A percentile compares a stretch with the other conserved stretches of the same genome.
These are phyloP conservation scores for Russula vinacea DNA, from an alignment of 768 basidiomycete genomes.

Conservation along the genomic window DNA sequence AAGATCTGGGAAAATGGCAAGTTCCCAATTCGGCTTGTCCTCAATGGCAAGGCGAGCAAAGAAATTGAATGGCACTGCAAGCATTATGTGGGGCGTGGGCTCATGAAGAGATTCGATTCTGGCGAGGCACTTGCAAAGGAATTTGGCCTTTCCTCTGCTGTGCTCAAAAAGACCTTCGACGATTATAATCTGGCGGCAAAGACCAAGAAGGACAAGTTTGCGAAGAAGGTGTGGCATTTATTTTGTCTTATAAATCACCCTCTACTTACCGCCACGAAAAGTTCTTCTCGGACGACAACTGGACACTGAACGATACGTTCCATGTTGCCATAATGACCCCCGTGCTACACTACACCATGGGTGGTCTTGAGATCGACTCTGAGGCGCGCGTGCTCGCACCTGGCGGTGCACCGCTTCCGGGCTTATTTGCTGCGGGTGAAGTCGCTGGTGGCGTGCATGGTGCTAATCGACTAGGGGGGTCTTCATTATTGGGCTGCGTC, in stretches of 20 bases:
- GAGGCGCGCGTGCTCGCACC: conserved; percentile 78
- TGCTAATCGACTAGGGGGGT: conserved; percentile 95
- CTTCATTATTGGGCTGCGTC: conserved; percentile 91
- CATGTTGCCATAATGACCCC: conserved; percentile 97
- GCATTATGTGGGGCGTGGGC: conserved; percentile 93
- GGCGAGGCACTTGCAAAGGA: conserved; percentile 92
- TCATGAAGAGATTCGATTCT: conserved; percentile 92
- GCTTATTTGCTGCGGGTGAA: conserved; percentile 94
- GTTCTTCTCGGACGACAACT: conserved; percentile 81
- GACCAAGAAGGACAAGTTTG: conserved; percentile 92
- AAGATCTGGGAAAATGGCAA: conserved; percentile 98
- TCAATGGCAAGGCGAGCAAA: conserved; percentile 85
- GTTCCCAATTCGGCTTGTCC: conserved; percentile 90
- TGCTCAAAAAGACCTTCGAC: conserved; percentile 89
- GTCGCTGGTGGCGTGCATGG: conserved; percentile 98
- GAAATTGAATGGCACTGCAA: conserved; percentile 99
- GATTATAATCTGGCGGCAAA: conserved; percentile 79
- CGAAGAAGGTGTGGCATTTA: conserved; percentile 72
- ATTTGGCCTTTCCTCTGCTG: conserved; percentile 74
- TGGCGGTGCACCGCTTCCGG: conserved; percentile 73
- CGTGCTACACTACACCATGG: conserved; percentile 98
- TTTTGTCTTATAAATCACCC: background rate
- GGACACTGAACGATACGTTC: conserved; percentile 86
- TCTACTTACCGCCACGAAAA: conserved; percentile 27
- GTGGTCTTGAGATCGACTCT: conserved; percentile 90